Conservation (phyloP, 164 flowering plant genomes). For the Tinospora cordifolia region DNA sequence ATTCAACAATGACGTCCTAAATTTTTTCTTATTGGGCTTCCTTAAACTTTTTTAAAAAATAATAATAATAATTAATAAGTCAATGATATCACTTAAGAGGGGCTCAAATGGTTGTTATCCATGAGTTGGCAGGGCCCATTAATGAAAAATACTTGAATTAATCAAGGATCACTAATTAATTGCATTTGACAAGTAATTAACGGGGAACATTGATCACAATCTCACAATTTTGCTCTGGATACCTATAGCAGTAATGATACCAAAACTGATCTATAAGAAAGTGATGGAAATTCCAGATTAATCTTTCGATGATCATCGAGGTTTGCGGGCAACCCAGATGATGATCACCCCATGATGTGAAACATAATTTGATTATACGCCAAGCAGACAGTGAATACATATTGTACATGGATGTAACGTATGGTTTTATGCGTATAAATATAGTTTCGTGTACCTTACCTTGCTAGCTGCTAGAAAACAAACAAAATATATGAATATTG, state of each 20-base stretch:
- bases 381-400: not conserved
- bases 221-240: not conserved
- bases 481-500: not conserved
- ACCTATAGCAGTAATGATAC: too few relatives aligned
- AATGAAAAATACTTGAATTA: not conserved
- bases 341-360: too few relatives aligned
- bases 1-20: too few relatives aligned
- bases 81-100: not conserved
- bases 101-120: not conserved
- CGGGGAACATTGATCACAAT: too few relatives aligned
- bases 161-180: not conserved
- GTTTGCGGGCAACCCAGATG: too few relatives aligned
- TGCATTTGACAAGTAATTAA: not conserved
- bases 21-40: too few relatives aligned
- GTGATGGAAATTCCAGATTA: too few relatives aligned
- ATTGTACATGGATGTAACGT: not conserved
- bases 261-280: too few relatives aligned
- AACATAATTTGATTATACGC: too few relatives aligned
- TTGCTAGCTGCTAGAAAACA: not conserved
- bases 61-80: too few relatives aligned
- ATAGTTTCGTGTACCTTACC: not conserved
- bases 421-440: not conserved
- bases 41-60: too few relatives aligned
- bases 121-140: not conserved
- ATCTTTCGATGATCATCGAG: too few relatives aligned